Evolutionary conservation across 768 basidiomycete species (phyloP).

Genomic region (Naematelia encephala): DNA sequence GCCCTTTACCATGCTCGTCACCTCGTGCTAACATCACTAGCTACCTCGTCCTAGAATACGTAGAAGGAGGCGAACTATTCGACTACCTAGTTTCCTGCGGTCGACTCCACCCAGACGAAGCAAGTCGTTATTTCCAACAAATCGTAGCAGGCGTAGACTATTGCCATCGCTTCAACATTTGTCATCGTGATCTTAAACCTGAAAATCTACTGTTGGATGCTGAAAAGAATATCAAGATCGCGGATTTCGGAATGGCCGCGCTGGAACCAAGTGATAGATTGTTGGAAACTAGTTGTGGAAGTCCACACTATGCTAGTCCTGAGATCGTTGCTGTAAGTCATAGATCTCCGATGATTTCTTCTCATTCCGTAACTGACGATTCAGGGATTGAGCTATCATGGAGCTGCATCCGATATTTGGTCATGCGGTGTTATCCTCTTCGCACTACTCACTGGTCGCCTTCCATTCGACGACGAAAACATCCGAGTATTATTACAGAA

Average conservation of each 20-base stretch:
- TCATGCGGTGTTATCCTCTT: constrained; percentile 92
- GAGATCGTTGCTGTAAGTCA: constrained; percentile 74
- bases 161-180: constrained; percentile 94
- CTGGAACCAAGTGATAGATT: constrained; percentile 80
- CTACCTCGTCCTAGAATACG: constrained; percentile 89
- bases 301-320: constrained; percentile 93
- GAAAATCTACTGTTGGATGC: constrained; percentile 88
- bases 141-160: constrained; percentile 94
- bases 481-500: constrained; percentile 65
- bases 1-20: no score
- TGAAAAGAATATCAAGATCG: constrained; percentile 76
- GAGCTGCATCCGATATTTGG: constrained; percentile 91
- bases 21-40: constrained; percentile 27
- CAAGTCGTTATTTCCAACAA: constrained; percentile 89
- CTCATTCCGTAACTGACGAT: neutral
- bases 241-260: constrained; percentile 98
- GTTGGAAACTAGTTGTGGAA: constrained; percentile 91
- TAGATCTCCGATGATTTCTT: neutral
- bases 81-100: constrained; percentile 91
- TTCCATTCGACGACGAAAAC: constrained; percentile 93
- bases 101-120: constrained; percentile 72
- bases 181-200: constrained; percentile 95
- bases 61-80: constrained; percentile 93
- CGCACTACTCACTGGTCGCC: constrained; percentile 80
- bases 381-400: constrained; percentile 75